Evolutionary conservation across 441 rosid genomes (phyloP).

Genomic region (Iberis amara): DNA sequence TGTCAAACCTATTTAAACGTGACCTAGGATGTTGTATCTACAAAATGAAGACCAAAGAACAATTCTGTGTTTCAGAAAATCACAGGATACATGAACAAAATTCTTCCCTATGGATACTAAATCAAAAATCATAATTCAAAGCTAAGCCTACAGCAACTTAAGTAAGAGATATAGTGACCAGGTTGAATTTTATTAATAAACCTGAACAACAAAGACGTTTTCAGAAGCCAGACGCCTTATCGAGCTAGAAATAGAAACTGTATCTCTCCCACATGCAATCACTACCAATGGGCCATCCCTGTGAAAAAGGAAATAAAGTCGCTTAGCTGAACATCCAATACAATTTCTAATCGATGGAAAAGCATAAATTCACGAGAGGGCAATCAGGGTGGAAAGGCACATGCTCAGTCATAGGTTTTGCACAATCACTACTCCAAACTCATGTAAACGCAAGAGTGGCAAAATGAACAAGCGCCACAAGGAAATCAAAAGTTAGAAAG

Average conservation of each 20-base stretch:
- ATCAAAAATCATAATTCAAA: background rate
- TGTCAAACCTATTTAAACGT: conserved; percentile 71
- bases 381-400: background rate
- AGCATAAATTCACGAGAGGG: background rate
- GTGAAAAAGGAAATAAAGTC: conserved; percentile 15
- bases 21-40: conserved; percentile 92
- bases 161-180: background rate
- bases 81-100: background rate
- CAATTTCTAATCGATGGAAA: background rate
- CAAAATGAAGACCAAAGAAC: conserved; percentile 10
- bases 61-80: background rate
- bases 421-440: background rate
- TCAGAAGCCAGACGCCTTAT: conserved; percentile 77
- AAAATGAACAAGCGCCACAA: background rate
- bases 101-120: background rate
- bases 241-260: conserved; percentile 68
- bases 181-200: conserved; percentile 20
- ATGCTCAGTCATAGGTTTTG: background rate
- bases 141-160: background rate
- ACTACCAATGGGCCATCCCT: conserved; percentile 93
- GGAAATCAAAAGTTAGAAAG: background rate
- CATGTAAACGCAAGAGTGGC: background rate
- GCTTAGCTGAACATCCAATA: conserved; percentile 2
- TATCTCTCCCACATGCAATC: conserved; percentile 89
- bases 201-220: conserved; percentile 86